Conservation (phyloP, 495 filamentous ascomycete genomes). For the Penicillium chermesinum region DNA sequence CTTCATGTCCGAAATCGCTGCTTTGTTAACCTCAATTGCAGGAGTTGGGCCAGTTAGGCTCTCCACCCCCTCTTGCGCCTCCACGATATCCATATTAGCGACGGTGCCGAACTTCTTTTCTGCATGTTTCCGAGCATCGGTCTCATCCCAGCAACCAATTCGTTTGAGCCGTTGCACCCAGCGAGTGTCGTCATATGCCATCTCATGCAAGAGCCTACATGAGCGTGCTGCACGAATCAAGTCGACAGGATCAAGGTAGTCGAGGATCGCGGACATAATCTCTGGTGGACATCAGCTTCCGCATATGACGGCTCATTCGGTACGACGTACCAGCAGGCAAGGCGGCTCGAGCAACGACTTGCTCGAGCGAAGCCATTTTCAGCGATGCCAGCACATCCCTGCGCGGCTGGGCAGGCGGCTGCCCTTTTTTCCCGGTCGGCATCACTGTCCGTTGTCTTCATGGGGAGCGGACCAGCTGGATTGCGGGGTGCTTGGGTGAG, state of each 20-base stretch:
- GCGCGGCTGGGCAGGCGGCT: slow-evolving; percentile 42
- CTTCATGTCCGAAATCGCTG: slow-evolving; percentile 19
- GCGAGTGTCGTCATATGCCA: slow-evolving; percentile 97
- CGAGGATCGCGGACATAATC: slow-evolving; percentile 81
- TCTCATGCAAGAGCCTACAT: slow-evolving; percentile 87
- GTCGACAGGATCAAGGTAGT: slow-evolving; percentile 79
- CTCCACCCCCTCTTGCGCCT: slow-evolving; percentile 42
- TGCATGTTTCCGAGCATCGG: slow-evolving; percentile 71
- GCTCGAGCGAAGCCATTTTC: slow-evolving; percentile 66
- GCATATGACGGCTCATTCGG: not conserved
- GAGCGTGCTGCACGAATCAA: slow-evolving; percentile 81
- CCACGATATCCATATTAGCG: slow-evolving; percentile 53
- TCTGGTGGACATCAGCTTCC: slow-evolving; percentile 47
- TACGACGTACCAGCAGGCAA: slow-evolving; percentile 67
- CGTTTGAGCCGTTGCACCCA: slow-evolving; percentile 80
- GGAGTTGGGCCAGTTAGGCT: slow-evolving; percentile 14
- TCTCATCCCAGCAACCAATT: slow-evolving; percentile 92
- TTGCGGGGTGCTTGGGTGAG: slow-evolving; percentile 4
- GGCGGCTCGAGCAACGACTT: slow-evolving; percentile 61
- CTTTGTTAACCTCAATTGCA: slow-evolving; percentile 8
- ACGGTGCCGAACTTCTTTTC: slow-evolving; percentile 69
- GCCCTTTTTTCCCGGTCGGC: slow-evolving; percentile 61
- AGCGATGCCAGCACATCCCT: slow-evolving; percentile 67
- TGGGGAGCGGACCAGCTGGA: slow-evolving; percentile 19
- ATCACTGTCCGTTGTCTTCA: slow-evolving; percentile 40